phyloP scores from a whole-genome alignment of 352 stramenopile species.

The Plasmopara muralis region DNA sequence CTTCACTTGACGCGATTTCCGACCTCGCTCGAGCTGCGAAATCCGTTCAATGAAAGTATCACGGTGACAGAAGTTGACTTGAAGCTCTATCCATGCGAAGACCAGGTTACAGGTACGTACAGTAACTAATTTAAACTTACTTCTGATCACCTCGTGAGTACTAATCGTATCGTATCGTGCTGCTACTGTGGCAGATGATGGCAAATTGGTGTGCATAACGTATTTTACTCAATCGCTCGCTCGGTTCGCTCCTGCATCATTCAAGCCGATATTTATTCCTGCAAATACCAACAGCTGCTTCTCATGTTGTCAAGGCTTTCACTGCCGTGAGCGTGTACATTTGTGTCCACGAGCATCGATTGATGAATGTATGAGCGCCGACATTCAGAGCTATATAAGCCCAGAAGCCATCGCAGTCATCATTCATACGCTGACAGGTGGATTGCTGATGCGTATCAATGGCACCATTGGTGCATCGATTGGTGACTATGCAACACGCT shows the following conservation, averaged over 20 bases:
- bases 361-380: slow-evolving; percentile 60
- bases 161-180: not conserved
- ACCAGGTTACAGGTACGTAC: slow-evolving; percentile 44
- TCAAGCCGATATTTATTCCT: slow-evolving; percentile 69
- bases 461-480: slow-evolving; percentile 68
- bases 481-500: slow-evolving; percentile 47
- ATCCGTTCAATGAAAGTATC: slow-evolving; percentile 78
- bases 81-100: slow-evolving; percentile 68
- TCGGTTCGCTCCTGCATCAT: slow-evolving; percentile 52
- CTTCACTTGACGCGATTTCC: slow-evolving; percentile 63
- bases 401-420: slow-evolving; percentile 70
- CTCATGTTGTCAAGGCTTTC: slow-evolving; percentile 63
- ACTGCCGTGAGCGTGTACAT: slow-evolving; percentile 43
- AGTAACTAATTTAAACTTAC: not conserved
- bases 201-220: slow-evolving; percentile 50
- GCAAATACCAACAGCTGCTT: slow-evolving; percentile 59
- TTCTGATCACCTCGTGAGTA: not conserved
- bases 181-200: slow-evolving; percentile 25
- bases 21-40: slow-evolving; percentile 65
- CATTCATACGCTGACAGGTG: slow-evolving; percentile 61
- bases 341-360: slow-evolving; percentile 51
- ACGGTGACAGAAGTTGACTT: slow-evolving; percentile 60
- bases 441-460: slow-evolving; percentile 75
- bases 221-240: slow-evolving; percentile 64
- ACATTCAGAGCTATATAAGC: slow-evolving; percentile 61